These are phyloP conservation scores for Phaseolus lunatus DNA, from an alignment of 306 rosid genomes.

Conservation along the genomic window DNA sequence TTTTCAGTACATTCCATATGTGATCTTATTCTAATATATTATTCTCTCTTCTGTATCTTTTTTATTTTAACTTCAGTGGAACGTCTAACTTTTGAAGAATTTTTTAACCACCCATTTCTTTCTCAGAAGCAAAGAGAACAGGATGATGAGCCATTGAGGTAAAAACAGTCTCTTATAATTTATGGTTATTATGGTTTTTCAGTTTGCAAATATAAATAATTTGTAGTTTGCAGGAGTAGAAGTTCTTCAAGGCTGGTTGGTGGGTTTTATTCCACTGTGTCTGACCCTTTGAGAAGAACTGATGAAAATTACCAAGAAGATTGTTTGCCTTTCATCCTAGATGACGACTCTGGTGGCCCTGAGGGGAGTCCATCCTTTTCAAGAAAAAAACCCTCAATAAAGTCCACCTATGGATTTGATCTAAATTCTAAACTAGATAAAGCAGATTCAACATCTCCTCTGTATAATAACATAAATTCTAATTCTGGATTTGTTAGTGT, in stretches of 20 bases:
- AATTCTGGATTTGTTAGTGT: constrained; percentile 56
- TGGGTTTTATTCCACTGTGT: constrained; percentile 57
- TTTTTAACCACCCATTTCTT: constrained; percentile 85
- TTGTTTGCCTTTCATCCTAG: constrained; percentile 84
- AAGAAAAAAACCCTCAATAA: constrained; percentile 68
- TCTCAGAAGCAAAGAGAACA: constrained; percentile 59
- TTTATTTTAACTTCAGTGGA: constrained; percentile 69
- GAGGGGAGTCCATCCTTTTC: constrained; percentile 77
- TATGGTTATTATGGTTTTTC: constrained; percentile 35
- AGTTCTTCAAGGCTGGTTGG: constrained; percentile 64
- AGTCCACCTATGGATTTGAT: constrained; percentile 84
- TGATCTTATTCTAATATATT: neutral
- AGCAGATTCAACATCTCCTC: constrained; percentile 55
- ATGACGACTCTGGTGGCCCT: constrained; percentile 84
- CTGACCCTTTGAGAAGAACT: constrained; percentile 56
- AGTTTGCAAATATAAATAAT: constrained; percentile 38
- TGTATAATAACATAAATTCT: constrained; percentile 49
- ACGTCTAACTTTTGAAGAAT: constrained; percentile 92
- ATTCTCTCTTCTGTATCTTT: constrained; percentile 42
- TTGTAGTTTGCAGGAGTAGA: constrained; percentile 58
- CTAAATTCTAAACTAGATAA: constrained; percentile 63
- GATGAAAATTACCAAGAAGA: constrained; percentile 86
- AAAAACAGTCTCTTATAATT: constrained; percentile 43
- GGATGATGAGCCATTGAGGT: constrained; percentile 76
- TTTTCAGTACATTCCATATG: constrained; percentile 15